phyloP scores from a whole-genome alignment of 495 filamentous ascomycete genomes.

The Tuber aestivum region DNA sequence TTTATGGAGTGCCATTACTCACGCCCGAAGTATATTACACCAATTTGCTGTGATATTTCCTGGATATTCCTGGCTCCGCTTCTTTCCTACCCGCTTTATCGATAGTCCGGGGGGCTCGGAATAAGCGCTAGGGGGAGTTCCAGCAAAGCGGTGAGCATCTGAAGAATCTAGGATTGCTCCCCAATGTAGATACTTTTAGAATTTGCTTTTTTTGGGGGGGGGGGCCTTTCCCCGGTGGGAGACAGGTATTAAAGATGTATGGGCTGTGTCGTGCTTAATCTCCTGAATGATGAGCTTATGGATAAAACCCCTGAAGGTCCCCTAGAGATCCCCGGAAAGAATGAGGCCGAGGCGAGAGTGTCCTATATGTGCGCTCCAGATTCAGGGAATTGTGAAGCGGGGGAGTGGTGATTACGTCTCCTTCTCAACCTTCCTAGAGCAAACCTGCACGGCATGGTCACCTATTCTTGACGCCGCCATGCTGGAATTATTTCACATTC shows the following conservation, averaged over 20 bases:
- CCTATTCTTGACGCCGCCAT: neutral
- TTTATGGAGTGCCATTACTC: neutral
- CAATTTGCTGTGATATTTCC: neutral
- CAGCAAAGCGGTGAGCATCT: neutral
- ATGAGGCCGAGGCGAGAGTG: neutral
- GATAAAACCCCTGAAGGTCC: neutral
- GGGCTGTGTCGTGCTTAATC: neutral
- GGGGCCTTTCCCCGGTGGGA: neutral
- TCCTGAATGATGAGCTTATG: neutral
- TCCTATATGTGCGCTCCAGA: neutral
- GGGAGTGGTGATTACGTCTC: neutral
- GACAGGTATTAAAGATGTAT: neutral
- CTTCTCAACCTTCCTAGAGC: neutral
- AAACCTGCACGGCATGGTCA: neutral
- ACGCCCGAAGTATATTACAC: neutral
- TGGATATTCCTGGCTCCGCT: neutral
- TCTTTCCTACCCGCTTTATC: neutral
- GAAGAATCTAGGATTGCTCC: neutral
- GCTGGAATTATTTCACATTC: neutral
- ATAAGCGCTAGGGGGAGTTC: neutral
- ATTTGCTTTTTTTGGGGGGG: neutral
- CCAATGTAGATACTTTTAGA: neutral
- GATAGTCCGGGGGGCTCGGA: neutral
- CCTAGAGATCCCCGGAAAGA: neutral
- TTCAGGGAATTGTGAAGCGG: neutral